Base-by-base conservation (phyloP, 2,329 filamentous ascomycete genomes). In the Penicillium verrucosum region DNA sequence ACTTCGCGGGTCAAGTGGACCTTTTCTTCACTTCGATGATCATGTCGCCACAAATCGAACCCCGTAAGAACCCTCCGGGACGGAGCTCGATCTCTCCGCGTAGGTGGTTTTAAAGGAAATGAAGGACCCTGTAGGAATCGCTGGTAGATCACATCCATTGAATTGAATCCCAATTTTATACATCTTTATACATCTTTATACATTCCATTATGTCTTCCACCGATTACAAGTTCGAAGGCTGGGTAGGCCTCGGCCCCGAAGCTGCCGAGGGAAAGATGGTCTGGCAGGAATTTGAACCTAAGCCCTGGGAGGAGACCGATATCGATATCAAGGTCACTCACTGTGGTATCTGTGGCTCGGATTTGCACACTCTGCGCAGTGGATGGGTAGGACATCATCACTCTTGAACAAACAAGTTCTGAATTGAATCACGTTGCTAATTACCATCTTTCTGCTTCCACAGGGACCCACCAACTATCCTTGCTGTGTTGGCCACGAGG, bases 311-410 rank as follows among this genome's bases (percentile, higher is more conserved):
- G 45, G 85, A 88, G 69, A 81, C 78, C 25, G 85, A 88, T 56
- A 71, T 88, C 45, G 85, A 88, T 63, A 86, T 88, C 60, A 78
- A 82, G 66, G 74, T 88, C 61, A 81, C 82, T 1, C 83, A 86
- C 73, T 87, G 83, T 65, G 84, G 85, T 58, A 81, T 88, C 61
- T 89, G 86, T 69, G 85, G 83, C 51, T 81, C 80, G 0, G 85
- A 87, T 60, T 54, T 86, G 42, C 84, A 86, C 70, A 79, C 73
- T 4, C 71, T 86, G n/a, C 76, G 78, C 36, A 81, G 80, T 7
- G 84, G 71, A 56, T 73, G 71, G 70, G 70, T 72, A 66, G 45
- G 70, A 16, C 11, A 5, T 1, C 4, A 11, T 29, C 40, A n/a
- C 0, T 2, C 0, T 4, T 23, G 4, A 9, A 23, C 18, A 36